Base-by-base conservation (phyloP, 2,329 filamentous ascomycete genomes). In the Colletotrichum filicis region DNA sequence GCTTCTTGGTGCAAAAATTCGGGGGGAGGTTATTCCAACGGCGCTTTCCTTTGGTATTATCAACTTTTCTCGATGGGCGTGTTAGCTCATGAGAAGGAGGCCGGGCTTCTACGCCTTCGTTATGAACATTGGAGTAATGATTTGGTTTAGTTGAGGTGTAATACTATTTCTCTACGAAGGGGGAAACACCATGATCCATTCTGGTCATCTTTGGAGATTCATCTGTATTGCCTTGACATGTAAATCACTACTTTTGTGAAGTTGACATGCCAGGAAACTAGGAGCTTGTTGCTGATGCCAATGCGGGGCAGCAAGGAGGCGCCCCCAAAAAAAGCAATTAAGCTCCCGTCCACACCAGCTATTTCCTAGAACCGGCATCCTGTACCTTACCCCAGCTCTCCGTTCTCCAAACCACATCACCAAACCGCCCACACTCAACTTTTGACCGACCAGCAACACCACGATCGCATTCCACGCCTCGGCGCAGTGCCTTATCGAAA, bases 311-410 rank as follows among this genome's bases (percentile, higher is more conserved):
- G 26, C 8, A 35, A 14, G 9, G 42, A 49, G 66, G 46, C 66
- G 26, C 66, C 71, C 71, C 70, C 46, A 61, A 71, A 64, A 71
- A 46, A 42, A 1, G 37, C 46, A 66, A 61, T 73, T 66, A 71
- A 73, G 71, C 71, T 73, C 61, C 67, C 60, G 55, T 28, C 66
- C 28, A 61, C 67, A 71, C 28, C 61, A 71, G 68, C 65, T 69
- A 35, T 42, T 12, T 52, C 37, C 12, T 12, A 30, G 59, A 14
- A 24, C 5, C 8, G 5, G 14, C 8, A 57, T n/a, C 19, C 19
- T 1, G 4, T 22, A 37, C 30, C 66, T 30, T 52, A 55, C 42
- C 70, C 66, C 65, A 71, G 60, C 66, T 73, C 61, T 68, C 65
- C 53, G 53, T 59, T 66, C 71, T 71, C 53, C 28, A 66, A 66